phyloP scores from a whole-genome alignment of 352 stramenopile species.

The Bremia lactucae region DNA sequence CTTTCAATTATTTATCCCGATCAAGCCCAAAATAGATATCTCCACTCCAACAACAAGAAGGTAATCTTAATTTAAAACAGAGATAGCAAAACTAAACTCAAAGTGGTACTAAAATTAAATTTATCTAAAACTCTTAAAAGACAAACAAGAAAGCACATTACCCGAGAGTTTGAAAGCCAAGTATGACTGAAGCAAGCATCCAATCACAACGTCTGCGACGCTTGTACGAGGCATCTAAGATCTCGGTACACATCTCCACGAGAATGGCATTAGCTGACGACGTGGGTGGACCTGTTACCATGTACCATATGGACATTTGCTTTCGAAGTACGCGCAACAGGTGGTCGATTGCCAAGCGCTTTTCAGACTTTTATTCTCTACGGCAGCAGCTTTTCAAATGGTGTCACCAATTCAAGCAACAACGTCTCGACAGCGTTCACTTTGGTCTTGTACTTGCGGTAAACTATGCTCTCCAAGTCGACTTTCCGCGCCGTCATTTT shows the following conservation, averaged over 20 bases:
- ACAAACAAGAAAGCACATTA: slow-evolving; percentile 1
- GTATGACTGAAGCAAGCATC: slow-evolving; percentile 43
- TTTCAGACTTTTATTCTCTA: slow-evolving; percentile 76
- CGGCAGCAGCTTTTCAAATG: slow-evolving; percentile 53
- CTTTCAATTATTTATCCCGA: no score
- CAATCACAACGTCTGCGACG: slow-evolving; percentile 56
- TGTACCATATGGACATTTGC: slow-evolving; percentile 84
- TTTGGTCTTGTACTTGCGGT: slow-evolving; percentile 30
- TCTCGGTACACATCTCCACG: slow-evolving; percentile 75
- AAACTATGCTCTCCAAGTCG: slow-evolving; percentile 33
- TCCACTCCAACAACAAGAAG: no score
- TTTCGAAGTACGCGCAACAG: slow-evolving; percentile 79
- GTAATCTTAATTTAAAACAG: no score
- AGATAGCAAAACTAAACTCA: no score
- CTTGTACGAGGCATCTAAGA: slow-evolving; percentile 65
- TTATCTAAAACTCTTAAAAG: no score
- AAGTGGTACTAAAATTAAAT: no score
- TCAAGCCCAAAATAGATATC: no score
- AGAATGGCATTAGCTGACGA: slow-evolving; percentile 40
- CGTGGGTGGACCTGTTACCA: slow-evolving; percentile 44
- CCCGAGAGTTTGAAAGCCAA: no score
- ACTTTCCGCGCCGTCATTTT: slow-evolving; percentile 67
- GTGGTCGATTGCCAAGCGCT: slow-evolving; percentile 80
- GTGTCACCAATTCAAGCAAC: slow-evolving; percentile 52
- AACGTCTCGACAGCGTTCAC: slow-evolving; percentile 5